A percentile compares a stretch with the other conserved stretches of the same genome.
These are phyloP conservation scores for Metahyphopichia silvanorum DNA, from an alignment of 805 yeast genomes.

Conservation along the genomic window DNA sequence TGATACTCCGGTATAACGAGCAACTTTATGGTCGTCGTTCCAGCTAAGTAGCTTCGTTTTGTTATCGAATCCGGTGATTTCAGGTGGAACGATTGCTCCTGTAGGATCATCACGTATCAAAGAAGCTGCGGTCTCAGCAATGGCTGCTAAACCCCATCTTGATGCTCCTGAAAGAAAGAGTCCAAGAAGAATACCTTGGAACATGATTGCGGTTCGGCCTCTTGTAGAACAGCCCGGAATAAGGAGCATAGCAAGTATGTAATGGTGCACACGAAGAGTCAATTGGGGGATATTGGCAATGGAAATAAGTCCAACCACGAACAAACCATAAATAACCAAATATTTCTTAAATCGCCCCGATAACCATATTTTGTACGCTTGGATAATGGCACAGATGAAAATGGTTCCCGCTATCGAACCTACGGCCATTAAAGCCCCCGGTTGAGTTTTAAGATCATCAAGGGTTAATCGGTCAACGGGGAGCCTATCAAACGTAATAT, in stretches of 20 bases:
- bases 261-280: slow-evolving; percentile 75
- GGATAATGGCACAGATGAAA: slow-evolving; percentile 56
- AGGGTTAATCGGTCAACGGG: slow-evolving; percentile 84
- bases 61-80: slow-evolving; percentile 29
- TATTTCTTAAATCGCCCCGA: slow-evolving; percentile 66
- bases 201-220: slow-evolving; percentile 65
- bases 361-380: slow-evolving; percentile 77
- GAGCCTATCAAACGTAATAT: slow-evolving; percentile 80
- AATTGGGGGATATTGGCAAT: slow-evolving; percentile 59
- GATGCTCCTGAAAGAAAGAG: slow-evolving; percentile 80
- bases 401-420: slow-evolving; percentile 46
- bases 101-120: slow-evolving; percentile 74
- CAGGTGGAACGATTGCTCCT: slow-evolving; percentile 51
- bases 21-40: slow-evolving; percentile 20
- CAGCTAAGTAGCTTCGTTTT: slow-evolving; percentile 35
- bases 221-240: slow-evolving; percentile 82
- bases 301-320: slow-evolving; percentile 41
- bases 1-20: slow-evolving; percentile 50
- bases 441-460: slow-evolving; percentile 66
- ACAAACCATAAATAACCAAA: slow-evolving; percentile 47
- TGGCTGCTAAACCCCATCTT: slow-evolving; percentile 91
- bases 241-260: slow-evolving; percentile 69
- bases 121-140: slow-evolving; percentile 71
- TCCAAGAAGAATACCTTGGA: slow-evolving; percentile 85
- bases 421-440: slow-evolving; percentile 73